A percentile compares a stretch with the other conserved stretches of the same genome.
Conservation (phyloP, 306 rosid genomes). For the Cicer bijugum region DNA sequence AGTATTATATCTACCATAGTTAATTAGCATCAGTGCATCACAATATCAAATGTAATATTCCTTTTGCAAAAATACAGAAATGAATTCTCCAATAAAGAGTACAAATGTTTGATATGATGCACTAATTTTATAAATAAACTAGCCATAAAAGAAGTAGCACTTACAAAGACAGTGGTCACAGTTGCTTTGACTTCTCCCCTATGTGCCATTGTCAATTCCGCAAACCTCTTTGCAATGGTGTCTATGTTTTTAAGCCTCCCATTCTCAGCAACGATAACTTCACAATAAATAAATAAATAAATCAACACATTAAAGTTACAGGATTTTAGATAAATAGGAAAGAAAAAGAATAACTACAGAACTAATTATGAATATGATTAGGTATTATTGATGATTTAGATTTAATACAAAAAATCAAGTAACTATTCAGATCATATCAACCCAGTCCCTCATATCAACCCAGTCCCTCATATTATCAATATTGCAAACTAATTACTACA, state of each 20-base stretch:
- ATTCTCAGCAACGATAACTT: constrained; percentile 72
- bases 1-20: neutral
- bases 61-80: constrained; percentile 8
- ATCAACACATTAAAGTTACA: constrained; percentile 13
- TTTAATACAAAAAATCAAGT: neutral
- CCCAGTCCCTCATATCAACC: no score
- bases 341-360: neutral
- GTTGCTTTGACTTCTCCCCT: constrained; percentile 85
- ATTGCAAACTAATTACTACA: no score
- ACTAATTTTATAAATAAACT: constrained; percentile 14
- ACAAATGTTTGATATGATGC: neutral
- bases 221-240: constrained; percentile 71
- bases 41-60: neutral
- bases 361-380: neutral
- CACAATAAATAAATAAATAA: constrained; percentile 24
- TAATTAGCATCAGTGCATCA: neutral
- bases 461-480: no score
- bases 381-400: neutral
- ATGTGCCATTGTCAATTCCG: constrained; percentile 85
- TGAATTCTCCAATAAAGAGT: constrained; percentile 13
- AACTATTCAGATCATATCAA: no score
- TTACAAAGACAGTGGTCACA: constrained; percentile 87
- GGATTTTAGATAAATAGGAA: neutral
- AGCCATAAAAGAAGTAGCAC: constrained; percentile 41
- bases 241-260: constrained; percentile 80